Base-by-base conservation (phyloP, 1,284 basidiomycete genomes). In the Puccinia coronata region DNA sequence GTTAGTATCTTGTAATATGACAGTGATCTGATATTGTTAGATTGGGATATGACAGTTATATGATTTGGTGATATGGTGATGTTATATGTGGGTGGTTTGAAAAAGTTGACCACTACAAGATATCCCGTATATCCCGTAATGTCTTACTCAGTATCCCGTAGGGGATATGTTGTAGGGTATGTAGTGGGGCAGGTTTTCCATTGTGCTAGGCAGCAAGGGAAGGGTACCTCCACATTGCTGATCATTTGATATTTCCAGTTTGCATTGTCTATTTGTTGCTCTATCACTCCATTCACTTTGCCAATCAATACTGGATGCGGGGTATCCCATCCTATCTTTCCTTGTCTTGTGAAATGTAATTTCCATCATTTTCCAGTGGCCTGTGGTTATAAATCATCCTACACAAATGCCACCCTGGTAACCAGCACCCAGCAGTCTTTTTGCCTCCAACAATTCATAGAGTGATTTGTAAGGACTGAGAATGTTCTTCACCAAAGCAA, bases 151-250 rank as follows among this genome's bases (percentile, higher is more conserved):
- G n/a, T n/a, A n/a, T n/a, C n/a, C n/a, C n/a, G n/a, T n/a, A n/a
- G n/a, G n/a, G n/a, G n/a, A n/a, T n/a, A n/a, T n/a, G n/a, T n/a
- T n/a, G n/a, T n/a, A n/a, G n/a, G n/a, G n/a, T n/a, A n/a, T n/a
- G n/a, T n/a, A n/a, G n/a, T n/a, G n/a, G 25, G 94, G 94, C 8
- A 93, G 89, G 53, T 96, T 96, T 87, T 88, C 88, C 0, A 74
- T 82, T 14, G 47, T 82, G 11, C 82, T 63, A 20, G 70, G 73
- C n/a, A 57, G 31, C 28, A 70, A 70, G 57, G 76, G 51, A 77
- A 77, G 18, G 74, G 70, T 49, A 34, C 59, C 34, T 69, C 67
- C 49, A 69, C 67, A 25, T 16, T 69, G 28, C 67, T 69, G n/a
- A n/a, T n/a, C 39, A 69, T 47, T 47, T 69, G 47, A 69, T 39